Conservation (phyloP, 1,284 basidiomycete genomes). For the Pisolithus thermaeus region DNA sequence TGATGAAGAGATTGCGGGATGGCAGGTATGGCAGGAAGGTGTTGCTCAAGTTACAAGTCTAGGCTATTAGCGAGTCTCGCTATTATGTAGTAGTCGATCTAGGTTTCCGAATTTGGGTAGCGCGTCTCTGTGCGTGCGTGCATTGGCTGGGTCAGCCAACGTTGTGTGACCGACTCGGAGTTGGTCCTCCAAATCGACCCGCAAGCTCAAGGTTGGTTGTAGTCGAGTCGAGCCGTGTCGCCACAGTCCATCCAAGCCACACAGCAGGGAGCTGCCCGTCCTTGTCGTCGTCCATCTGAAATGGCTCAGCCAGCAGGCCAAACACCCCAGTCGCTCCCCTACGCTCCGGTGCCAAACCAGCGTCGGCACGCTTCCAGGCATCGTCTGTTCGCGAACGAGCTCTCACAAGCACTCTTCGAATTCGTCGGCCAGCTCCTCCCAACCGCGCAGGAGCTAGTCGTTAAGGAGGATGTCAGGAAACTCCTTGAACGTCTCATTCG, state of each 20-base stretch:
- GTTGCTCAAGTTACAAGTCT: slow-evolving; percentile 50
- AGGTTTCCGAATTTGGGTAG: too few relatives aligned
- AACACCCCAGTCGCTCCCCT: slow-evolving; percentile 21
- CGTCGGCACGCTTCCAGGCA: slow-evolving; percentile 42
- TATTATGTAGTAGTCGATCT: background rate
- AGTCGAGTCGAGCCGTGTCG: background rate
- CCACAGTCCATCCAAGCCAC: background rate
- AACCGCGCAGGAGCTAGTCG: slow-evolving; percentile 81
- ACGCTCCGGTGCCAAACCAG: slow-evolving; percentile 24
- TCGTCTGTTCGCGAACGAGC: slow-evolving; percentile 58
- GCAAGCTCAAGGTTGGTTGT: background rate
- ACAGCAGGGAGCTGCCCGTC: background rate
- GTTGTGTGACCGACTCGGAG: background rate
- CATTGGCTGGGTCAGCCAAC: background rate
- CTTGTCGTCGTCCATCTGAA: background rate
- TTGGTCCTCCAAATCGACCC: background rate
- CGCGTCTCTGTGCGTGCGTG: too few relatives aligned
- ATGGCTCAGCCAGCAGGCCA: slow-evolving; percentile 25
- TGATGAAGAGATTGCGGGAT: slow-evolving; percentile 41
- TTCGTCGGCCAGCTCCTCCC: slow-evolving; percentile 89
- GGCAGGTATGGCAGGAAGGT: slow-evolving; percentile 70
- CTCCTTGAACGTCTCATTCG: slow-evolving; percentile 92
- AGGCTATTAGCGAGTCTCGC: background rate
- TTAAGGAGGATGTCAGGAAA: slow-evolving; percentile 95
- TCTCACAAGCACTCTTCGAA: slow-evolving; percentile 69